Evolutionary conservation across 257 asterid species (phyloP).

Genomic region (Nicotiana benthamiana): DNA sequence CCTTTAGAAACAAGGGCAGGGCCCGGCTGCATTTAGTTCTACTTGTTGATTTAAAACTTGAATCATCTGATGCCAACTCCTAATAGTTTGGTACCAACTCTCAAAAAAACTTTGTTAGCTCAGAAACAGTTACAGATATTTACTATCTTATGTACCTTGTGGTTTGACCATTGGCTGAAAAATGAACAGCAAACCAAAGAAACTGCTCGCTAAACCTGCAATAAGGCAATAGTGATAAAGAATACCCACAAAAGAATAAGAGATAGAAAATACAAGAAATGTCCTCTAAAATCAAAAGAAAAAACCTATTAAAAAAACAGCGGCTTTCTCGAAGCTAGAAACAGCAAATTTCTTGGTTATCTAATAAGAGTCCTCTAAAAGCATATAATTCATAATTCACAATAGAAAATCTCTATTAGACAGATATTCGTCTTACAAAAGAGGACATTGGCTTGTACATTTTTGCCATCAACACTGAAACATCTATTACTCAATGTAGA

Average conservation of each 20-base stretch:
- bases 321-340: background rate
- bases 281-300: background rate
- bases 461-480: background rate
- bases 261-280: background rate
- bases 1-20: background rate
- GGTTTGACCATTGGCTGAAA: slow-evolving; percentile 22
- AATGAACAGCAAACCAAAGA: slow-evolving; percentile 32
- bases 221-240: background rate
- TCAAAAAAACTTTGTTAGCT: background rate
- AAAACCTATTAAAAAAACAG: background rate
- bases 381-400: background rate
- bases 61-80: background rate
- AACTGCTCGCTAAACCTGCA: slow-evolving; percentile 41
- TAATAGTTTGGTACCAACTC: background rate
- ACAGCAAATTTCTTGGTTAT: background rate
- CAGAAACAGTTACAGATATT: background rate
- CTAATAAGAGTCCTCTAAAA: background rate
- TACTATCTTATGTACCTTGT: slow-evolving; percentile 23
- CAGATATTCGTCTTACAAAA: background rate
- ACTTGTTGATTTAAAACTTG: background rate
- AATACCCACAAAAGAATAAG: background rate
- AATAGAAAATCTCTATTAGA: background rate
- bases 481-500: background rate
- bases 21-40: background rate
- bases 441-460: background rate